Percentiles rank a stretch among this genome's conserved stretches.
phyloP scores from a whole-genome alignment of 129 eudicot genomes.

The Chrysanthemum makinoi region DNA sequence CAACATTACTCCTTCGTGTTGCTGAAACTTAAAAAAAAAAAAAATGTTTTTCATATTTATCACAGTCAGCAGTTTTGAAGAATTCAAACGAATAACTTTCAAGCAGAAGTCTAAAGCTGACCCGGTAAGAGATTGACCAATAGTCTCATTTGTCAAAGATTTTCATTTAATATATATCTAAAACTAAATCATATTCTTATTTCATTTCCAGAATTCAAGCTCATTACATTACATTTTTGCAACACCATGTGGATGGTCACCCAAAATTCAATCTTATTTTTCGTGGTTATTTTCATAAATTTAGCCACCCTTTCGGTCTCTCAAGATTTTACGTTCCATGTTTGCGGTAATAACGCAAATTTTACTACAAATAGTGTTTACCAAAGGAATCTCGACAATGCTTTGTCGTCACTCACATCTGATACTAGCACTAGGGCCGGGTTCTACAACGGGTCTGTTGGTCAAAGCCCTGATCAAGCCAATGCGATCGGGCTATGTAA shows the following conservation, averaged over 20 bases:
- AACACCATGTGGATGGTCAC: conserved; percentile 18
- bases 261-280: background rate
- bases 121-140: background rate
- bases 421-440: conserved; percentile 24
- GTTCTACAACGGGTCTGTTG: conserved; percentile 30
- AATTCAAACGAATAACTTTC: background rate
- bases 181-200: background rate
- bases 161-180: background rate
- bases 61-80: background rate
- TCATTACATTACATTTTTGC: background rate
- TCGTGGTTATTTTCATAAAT: background rate
- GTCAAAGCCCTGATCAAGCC: conserved; percentile 31
- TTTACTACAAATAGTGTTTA: conserved; percentile 24
- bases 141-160: background rate
- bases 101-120: background rate
- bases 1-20: too few species aligned
- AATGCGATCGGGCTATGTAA: conserved; percentile 45
- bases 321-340: background rate
- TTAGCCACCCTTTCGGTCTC: background rate
- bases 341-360: background rate
- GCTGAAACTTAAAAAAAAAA: too few species aligned
- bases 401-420: conserved; percentile 21
- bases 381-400: conserved; percentile 16
- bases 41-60: too few species aligned
- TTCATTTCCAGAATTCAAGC: conserved; percentile 9